Conservation (phyloP, 2,329 filamentous ascomycete species). For the Fusarium veterinarium region DNA sequence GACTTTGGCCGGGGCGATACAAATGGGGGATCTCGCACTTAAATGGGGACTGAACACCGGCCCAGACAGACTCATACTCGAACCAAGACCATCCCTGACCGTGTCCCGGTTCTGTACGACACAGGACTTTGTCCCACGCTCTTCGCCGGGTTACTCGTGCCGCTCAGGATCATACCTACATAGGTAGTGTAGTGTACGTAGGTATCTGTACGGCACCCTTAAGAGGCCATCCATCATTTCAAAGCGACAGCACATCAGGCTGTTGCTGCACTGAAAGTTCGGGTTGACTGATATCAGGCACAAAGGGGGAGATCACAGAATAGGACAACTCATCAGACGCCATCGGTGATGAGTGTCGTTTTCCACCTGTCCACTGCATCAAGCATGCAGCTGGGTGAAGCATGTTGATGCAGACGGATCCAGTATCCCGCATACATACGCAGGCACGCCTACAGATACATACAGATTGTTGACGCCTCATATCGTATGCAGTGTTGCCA, state of each 20-base stretch:
- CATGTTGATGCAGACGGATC: conserved; percentile 25
- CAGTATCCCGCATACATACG: conserved; percentile 23
- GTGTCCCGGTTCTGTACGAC: conserved; percentile 23
- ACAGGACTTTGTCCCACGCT: conserved; percentile 14
- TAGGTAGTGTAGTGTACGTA: background rate
- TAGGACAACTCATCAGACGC: conserved; percentile 33
- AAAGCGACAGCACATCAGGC: conserved; percentile 26
- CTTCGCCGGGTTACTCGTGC: conserved; percentile 2
- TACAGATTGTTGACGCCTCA: conserved; percentile 11
- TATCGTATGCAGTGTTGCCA: conserved; percentile 32
- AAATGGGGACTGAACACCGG: conserved; percentile 1
- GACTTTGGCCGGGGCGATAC: conserved; percentile 17
- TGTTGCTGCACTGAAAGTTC: background rate
- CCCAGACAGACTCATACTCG: background rate
- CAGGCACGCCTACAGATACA: conserved; percentile 24
- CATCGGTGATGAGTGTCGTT: conserved; percentile 15
- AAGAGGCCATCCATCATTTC: conserved; percentile 6
- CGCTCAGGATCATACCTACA: background rate
- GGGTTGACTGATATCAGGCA: conserved; percentile 16
- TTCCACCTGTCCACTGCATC: conserved; percentile 16
- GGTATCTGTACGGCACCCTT: background rate
- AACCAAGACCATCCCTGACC: conserved; percentile 2
- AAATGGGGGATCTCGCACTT: conserved; percentile 21
- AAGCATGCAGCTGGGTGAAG: conserved; percentile 22
- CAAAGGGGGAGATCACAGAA: conserved; percentile 8